Evolutionary conservation across 169 alveolate genomes (phyloP).

Genomic region (Sarcocystis neurona): DNA sequence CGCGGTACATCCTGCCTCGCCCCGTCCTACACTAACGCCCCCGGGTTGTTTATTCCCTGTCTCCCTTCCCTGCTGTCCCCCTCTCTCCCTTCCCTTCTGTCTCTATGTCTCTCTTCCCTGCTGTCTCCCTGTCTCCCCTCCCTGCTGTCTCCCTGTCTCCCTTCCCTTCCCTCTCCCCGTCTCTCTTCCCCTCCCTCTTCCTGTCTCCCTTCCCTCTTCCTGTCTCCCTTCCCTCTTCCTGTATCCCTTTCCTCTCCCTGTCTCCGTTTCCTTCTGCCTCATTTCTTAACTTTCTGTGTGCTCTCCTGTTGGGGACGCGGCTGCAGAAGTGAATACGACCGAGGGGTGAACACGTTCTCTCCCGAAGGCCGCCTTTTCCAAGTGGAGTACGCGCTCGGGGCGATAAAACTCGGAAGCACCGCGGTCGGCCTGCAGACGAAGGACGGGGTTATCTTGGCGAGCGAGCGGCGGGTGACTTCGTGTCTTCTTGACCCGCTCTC

Average conservation of each 20-base stretch:
- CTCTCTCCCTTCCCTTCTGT: neutral
- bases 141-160: neutral
- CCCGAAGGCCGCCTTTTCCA: constrained; percentile 98
- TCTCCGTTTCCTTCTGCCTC: neutral
- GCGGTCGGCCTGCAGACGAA: constrained; percentile 96
- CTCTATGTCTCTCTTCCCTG: neutral
- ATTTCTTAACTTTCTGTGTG: too few relatives aligned
- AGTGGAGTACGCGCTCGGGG: constrained; percentile 56
- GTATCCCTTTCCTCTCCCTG: neutral
- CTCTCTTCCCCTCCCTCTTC: neutral
- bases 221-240: neutral
- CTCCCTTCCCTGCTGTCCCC: neutral
- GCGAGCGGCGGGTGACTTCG: constrained; percentile 85
- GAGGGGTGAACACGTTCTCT: constrained; percentile 98
- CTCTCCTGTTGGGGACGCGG: neutral
- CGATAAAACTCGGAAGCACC: constrained; percentile 93
- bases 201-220: neutral
- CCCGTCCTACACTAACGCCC: too few relatives aligned
- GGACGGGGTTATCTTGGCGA: constrained; percentile 97
- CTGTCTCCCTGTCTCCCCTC: neutral
- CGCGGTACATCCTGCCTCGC: too few relatives aligned
- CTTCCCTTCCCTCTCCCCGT: neutral
- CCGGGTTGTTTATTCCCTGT: too few relatives aligned
- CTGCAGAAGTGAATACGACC: constrained; percentile 93
- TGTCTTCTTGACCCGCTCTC: constrained; percentile 50